phyloP scores from a whole-genome alignment of 106 monocot genomes.

The Allium cepa region DNA sequence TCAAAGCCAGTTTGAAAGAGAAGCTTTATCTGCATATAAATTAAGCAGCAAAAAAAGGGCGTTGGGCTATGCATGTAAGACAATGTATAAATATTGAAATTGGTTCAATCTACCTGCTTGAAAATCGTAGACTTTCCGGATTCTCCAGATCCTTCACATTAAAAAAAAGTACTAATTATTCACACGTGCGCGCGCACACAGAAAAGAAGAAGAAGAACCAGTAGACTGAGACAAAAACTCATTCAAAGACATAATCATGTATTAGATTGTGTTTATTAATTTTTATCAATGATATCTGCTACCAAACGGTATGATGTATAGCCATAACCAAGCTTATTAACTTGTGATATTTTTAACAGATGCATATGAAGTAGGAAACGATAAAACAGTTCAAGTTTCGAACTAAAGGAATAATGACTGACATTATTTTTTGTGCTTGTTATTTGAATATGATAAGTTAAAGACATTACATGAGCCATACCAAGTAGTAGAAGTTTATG shows the following conservation, averaged over 20 bases:
- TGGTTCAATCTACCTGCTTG: slow-evolving; percentile 62
- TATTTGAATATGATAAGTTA: neutral
- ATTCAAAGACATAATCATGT: neutral
- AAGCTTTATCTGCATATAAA: slow-evolving; percentile 74
- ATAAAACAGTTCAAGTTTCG: neutral
- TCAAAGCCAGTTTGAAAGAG: slow-evolving; percentile 95
- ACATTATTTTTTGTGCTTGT: neutral
- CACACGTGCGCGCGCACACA: too few species aligned
- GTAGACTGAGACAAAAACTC: neutral
- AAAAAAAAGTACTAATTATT: slow-evolving; percentile 8
- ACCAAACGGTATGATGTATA: neutral
- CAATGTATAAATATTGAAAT: neutral
- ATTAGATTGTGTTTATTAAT: neutral
- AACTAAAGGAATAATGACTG: neutral
- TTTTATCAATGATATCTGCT: too few species aligned
- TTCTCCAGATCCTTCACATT: slow-evolving; percentile 80
- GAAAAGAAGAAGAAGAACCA: neutral
- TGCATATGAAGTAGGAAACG: neutral
- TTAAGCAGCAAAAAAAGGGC: slow-evolving; percentile 3
- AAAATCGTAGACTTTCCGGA: slow-evolving; percentile 99
- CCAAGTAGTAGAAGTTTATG: slow-evolving; percentile 90
- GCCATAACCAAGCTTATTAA: neutral
- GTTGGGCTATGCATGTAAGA: slow-evolving; percentile 1
- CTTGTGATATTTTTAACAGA: neutral
- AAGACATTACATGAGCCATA: slow-evolving; percentile 15